phyloP scores from a whole-genome alignment of 202 grass and related monocot genomes.

The Hordeum pubiflorum region DNA sequence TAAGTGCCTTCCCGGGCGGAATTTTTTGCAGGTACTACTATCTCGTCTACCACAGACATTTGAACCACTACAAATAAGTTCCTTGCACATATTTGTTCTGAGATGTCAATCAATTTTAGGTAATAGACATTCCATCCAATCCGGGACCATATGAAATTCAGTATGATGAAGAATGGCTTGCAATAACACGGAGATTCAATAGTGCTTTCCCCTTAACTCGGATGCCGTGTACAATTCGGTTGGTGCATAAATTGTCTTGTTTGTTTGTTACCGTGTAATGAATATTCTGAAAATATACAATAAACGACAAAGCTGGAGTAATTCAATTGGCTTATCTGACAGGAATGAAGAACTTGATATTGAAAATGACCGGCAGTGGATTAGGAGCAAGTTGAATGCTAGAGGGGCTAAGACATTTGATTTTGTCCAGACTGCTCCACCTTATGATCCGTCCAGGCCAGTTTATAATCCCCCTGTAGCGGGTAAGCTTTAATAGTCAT shows the following conservation, averaged over 20 bases:
- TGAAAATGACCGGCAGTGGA: conserved; percentile 52
- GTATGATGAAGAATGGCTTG: conserved; percentile 92
- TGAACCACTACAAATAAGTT: conserved; percentile 14
- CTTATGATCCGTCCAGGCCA: conserved; percentile 48
- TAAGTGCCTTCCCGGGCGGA: conserved; percentile 63
- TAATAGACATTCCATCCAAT: conserved; percentile 71
- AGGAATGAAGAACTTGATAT: conserved; percentile 59
- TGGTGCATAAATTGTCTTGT: conserved; percentile 3
- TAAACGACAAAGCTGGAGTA: conserved; percentile 12
- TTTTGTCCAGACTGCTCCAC: conserved; percentile 54
- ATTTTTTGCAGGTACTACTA: conserved; percentile 69
- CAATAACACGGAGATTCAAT: conserved; percentile 80
- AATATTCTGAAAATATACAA: conserved; percentile 14
- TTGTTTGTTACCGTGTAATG: neutral
- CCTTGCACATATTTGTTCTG: conserved; percentile 20
- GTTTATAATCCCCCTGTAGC: conserved; percentile 13
- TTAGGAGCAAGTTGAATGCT: conserved; percentile 64
- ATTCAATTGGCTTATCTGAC: conserved; percentile 12
- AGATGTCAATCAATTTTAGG: conserved; percentile 43
- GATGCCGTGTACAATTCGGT: conserved; percentile 31
- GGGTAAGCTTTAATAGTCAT: conserved; percentile 34
- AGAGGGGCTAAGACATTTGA: conserved; percentile 75
- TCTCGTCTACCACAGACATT: neutral
- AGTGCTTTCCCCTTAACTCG: conserved; percentile 52
- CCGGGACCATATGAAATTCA: conserved; percentile 82